A percentile compares a stretch with the other conserved stretches of the same genome.
These are phyloP conservation scores for Penicillium freii DNA, from an alignment of 2,329 filamentous ascomycete genomes.

Conservation along the genomic window DNA sequence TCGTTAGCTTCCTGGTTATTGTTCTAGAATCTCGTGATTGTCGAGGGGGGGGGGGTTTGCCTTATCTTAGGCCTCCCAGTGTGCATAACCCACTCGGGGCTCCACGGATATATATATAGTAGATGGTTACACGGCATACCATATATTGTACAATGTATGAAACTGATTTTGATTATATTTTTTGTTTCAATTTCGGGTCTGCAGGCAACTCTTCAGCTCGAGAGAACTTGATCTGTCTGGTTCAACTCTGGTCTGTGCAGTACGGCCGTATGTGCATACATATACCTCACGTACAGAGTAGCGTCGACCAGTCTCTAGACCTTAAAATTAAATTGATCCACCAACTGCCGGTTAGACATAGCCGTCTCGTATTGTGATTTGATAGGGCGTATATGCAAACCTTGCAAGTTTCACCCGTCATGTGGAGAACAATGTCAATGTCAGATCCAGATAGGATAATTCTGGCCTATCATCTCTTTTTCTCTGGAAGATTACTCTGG, in stretches of 20 bases:
- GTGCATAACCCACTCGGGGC: not conserved
- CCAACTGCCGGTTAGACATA: not conserved
- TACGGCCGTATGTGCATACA: not conserved
- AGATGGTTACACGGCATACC: not conserved
- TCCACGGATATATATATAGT: not conserved
- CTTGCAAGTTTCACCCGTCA: not conserved
- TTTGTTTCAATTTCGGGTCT: not conserved
- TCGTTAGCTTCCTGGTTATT: not conserved
- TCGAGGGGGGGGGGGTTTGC: not conserved
- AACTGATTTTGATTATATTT: not conserved
- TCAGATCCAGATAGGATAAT: not conserved
- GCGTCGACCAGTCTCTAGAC: not conserved
- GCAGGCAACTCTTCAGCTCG: not conserved
- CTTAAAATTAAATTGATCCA: conserved; percentile 3
- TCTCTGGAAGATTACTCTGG: not conserved
- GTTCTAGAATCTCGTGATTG: not conserved
- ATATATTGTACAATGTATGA: not conserved
- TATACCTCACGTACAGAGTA: not conserved
- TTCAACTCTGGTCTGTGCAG: conserved; percentile 4
- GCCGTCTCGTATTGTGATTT: not conserved
- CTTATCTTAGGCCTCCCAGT: not conserved
- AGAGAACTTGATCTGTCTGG: not conserved
- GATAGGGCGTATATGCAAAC: not conserved
- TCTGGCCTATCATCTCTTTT: not conserved
- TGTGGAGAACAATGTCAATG: conserved; percentile 2